phyloP scores from a whole-genome alignment of 495 filamentous ascomycete genomes.

The Lentithecium fluviatile region DNA sequence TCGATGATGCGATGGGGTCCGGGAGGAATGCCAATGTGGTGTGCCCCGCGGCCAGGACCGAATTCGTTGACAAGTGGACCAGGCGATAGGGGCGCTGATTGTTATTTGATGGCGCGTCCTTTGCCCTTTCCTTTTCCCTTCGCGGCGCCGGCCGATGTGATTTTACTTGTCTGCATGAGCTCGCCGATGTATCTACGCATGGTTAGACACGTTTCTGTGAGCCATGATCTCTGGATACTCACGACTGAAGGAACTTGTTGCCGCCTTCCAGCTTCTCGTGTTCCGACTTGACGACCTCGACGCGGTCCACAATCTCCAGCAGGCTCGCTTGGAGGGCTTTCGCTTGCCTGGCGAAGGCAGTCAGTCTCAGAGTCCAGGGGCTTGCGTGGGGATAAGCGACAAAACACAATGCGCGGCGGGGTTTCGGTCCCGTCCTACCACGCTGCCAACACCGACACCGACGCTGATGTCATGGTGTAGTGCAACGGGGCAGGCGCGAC shows the following conservation, averaged over 20 bases:
- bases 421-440: neutral
- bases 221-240: constrained; percentile 27
- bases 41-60: neutral
- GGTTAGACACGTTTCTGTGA: constrained; percentile 24
- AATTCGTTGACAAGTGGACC: neutral
- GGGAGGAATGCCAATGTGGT: constrained; percentile 12
- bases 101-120: constrained; percentile 30
- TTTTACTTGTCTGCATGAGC: constrained; percentile 77
- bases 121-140: constrained; percentile 47
- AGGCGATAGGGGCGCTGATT: constrained; percentile 5
- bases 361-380: constrained; percentile 11
- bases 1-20: constrained; percentile 16
- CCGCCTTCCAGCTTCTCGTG: constrained; percentile 92
- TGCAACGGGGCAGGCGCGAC: neutral
- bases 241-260: constrained; percentile 85
- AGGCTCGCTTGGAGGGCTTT: constrained; percentile 83
- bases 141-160: constrained; percentile 57
- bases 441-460: neutral
- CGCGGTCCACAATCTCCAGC: constrained; percentile 81
- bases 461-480: neutral
- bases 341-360: constrained; percentile 64
- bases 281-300: constrained; percentile 90
- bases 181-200: constrained; percentile 62
- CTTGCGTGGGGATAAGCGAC: neutral
- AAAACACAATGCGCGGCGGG: neutral